Evolutionary conservation across 2,329 filamentous ascomycete species (phyloP).

Genomic region (Xylaria sp.): DNA sequence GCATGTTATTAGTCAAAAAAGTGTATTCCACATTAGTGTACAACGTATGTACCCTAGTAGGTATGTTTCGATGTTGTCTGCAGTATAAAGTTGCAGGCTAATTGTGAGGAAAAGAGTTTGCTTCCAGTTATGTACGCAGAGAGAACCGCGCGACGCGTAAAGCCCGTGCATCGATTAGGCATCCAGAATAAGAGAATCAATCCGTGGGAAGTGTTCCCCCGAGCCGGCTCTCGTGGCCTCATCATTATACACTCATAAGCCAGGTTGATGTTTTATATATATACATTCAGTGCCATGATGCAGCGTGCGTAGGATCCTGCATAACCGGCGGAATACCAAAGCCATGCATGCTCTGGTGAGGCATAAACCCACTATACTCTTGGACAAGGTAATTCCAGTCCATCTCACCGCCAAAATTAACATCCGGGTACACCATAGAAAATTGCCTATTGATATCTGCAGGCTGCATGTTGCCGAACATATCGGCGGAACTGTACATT

Average conservation of each 20-base stretch:
- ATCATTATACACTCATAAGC: constrained; percentile 16
- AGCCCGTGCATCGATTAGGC: constrained; percentile 1
- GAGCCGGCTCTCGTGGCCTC: constrained; percentile 19
- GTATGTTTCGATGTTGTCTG: too few species aligned
- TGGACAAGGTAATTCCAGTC: constrained; percentile 42
- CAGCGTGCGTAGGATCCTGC: constrained; percentile 26
- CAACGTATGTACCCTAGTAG: too few species aligned
- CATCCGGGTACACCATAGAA: constrained; percentile 38
- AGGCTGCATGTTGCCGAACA: constrained; percentile 34
- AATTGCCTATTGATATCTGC: constrained; percentile 40
- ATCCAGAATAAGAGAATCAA: constrained; percentile 3
- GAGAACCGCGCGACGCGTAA: neutral
- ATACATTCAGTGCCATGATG: constrained; percentile 27
- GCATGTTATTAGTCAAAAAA: too few species aligned
- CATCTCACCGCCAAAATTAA: constrained; percentile 43
- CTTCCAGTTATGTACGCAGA: neutral
- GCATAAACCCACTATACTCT: constrained; percentile 39
- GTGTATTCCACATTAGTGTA: too few species aligned
- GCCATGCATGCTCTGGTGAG: constrained; percentile 28
- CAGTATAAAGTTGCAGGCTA: too few species aligned
- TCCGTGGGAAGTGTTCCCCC: neutral
- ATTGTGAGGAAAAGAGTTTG: neutral
- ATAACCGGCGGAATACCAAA: constrained; percentile 16
- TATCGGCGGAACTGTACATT: constrained; percentile 33
- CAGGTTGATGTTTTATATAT: constrained; percentile 7